Evolutionary conservation across 129 eudicot genomes (phyloP).

Genomic region (Tagetes erecta): DNA sequence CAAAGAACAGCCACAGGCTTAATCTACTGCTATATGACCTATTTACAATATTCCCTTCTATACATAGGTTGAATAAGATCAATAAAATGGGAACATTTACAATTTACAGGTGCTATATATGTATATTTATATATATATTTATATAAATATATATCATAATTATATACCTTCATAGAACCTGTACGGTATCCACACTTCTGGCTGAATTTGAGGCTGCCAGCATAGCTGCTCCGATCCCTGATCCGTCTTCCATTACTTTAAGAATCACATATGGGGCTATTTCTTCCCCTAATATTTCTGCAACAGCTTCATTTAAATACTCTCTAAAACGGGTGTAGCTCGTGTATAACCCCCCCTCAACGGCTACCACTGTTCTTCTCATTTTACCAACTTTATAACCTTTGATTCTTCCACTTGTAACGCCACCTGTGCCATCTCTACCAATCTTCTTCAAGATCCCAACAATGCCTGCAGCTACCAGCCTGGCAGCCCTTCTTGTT

Average conservation of each 20-base stretch:
- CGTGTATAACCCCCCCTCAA: conserved; percentile 78
- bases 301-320: conserved; percentile 76
- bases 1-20: conserved; percentile 30
- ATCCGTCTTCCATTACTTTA: conserved; percentile 80
- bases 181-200: conserved; percentile 58
- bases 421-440: conserved; percentile 81
- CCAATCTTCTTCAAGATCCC: conserved; percentile 91
- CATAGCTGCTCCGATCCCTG: conserved; percentile 94
- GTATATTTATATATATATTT: conserved; percentile 32
- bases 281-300: conserved; percentile 83
- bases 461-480: conserved; percentile 91
- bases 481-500: conserved; percentile 75
- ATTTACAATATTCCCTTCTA: conserved; percentile 53
- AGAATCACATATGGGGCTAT: conserved; percentile 61
- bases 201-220: conserved; percentile 79
- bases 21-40: conserved; percentile 47
- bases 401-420: conserved; percentile 54
- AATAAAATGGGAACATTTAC: conserved; percentile 49
- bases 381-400: conserved; percentile 43
- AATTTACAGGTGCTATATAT: conserved; percentile 56
- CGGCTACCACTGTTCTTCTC: conserved; percentile 79
- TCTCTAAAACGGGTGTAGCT: conserved; percentile 70
- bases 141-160: conserved; percentile 9
- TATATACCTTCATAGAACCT: conserved; percentile 52
- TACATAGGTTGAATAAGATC: conserved; percentile 24